phyloP scores from a whole-genome alignment of 306 rosid genomes.

The Acacia confusa region DNA sequence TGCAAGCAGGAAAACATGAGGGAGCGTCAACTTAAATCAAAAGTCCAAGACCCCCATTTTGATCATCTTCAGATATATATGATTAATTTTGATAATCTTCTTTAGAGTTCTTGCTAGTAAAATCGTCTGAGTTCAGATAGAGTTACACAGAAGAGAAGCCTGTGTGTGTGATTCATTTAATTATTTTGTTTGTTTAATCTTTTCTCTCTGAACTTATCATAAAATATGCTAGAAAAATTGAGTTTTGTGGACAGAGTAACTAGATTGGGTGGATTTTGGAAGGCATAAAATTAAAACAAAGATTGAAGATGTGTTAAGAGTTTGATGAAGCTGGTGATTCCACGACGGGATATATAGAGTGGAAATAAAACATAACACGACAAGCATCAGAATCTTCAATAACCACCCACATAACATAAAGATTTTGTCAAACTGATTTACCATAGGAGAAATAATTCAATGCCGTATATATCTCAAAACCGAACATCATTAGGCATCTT shows the following conservation, averaged over 20 bases:
- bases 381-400: not conserved
- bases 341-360: not conserved
- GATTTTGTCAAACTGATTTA: not conserved
- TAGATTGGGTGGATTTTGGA: not conserved
- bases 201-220: not conserved
- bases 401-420: not conserved
- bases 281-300: not conserved
- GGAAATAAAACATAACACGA: not conserved
- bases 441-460: not conserved
- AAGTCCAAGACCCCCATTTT: not conserved
- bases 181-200: not conserved
- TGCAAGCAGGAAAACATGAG: not conserved
- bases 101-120: not conserved
- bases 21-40: not conserved
- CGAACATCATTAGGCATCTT: slow-evolving; percentile 33
- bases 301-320: not conserved
- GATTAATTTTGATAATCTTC: not conserved
- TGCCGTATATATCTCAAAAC: not conserved
- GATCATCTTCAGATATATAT: not conserved
- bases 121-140: not conserved
- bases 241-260: not conserved
- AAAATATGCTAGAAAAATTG: not conserved
- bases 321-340: not conserved
- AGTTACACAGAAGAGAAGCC: not conserved
- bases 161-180: not conserved